phyloP scores from a whole-genome alignment of 495 filamentous ascomycete genomes.

The Glarea lozoyensis region DNA sequence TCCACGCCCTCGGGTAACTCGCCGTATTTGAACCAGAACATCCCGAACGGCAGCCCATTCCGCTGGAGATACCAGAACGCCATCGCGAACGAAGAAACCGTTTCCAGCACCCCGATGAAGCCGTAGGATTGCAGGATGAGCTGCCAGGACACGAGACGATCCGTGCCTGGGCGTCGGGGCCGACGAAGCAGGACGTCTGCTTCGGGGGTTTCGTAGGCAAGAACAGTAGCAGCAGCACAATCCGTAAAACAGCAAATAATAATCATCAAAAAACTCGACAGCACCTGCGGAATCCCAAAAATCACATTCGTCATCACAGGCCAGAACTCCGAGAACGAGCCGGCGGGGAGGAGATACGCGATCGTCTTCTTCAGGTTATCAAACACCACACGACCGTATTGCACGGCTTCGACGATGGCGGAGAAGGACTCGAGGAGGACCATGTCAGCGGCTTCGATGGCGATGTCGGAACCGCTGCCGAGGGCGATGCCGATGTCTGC shows the following conservation, averaged over 20 bases:
- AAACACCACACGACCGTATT: slow-evolving; percentile 49
- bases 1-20: slow-evolving; percentile 33
- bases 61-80: slow-evolving; percentile 55
- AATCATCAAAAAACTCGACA: slow-evolving; percentile 64
- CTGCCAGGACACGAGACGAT: slow-evolving; percentile 56
- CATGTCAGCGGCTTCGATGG: slow-evolving; percentile 64
- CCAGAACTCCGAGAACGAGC: slow-evolving; percentile 63
- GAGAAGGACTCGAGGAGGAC: slow-evolving; percentile 58
- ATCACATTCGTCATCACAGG: slow-evolving; percentile 59
- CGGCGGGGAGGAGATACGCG: slow-evolving; percentile 50
- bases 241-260: slow-evolving; percentile 65
- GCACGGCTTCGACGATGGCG: slow-evolving; percentile 57
- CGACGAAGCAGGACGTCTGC: slow-evolving; percentile 54
- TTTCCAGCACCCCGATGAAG: slow-evolving; percentile 53
- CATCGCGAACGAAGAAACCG: slow-evolving; percentile 52
- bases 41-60: slow-evolving; percentile 45
- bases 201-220: slow-evolving; percentile 66
- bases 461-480: slow-evolving; percentile 45
- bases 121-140: slow-evolving; percentile 55
- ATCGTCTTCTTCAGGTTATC: slow-evolving; percentile 51
- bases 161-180: slow-evolving; percentile 50
- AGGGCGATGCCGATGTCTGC: slow-evolving; percentile 47
- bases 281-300: slow-evolving; percentile 58
- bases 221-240: slow-evolving; percentile 51
- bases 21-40: slow-evolving; percentile 54